phyloP scores from a whole-genome alignment of 2,329 filamentous ascomycete species.

The Metarhizium brunneum region DNA sequence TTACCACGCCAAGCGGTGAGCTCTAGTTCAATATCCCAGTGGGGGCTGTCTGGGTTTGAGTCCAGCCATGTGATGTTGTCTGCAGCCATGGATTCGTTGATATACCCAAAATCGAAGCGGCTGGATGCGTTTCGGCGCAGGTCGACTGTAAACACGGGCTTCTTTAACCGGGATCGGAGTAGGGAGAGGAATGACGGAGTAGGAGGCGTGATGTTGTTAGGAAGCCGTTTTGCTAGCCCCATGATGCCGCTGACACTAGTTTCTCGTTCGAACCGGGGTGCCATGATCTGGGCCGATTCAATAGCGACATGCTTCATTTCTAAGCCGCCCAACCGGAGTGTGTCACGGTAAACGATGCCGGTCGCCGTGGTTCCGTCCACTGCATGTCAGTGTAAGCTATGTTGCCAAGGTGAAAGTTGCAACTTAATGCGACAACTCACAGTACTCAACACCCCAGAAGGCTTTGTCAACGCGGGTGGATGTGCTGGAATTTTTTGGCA shows the following conservation, averaged over 20 bases:
- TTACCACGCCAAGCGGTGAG: constrained; percentile 32
- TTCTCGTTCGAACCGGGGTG: constrained; percentile 32
- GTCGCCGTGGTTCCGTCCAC: constrained; percentile 34
- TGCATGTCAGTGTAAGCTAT: constrained; percentile 10
- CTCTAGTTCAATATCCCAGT: constrained; percentile 40
- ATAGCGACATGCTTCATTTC: constrained; percentile 35
- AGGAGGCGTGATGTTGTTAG: constrained; percentile 32
- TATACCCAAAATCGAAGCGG: constrained; percentile 41
- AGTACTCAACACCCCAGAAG: constrained; percentile 40
- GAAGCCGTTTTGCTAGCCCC: constrained; percentile 38
- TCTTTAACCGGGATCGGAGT: constrained; percentile 29
- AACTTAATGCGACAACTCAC: constrained; percentile 21
- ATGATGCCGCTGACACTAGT: constrained; percentile 39
- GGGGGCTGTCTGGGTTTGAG: constrained; percentile 19
- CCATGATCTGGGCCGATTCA: constrained; percentile 36
- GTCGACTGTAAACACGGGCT: constrained; percentile 40
- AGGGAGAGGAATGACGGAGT: constrained; percentile 36
- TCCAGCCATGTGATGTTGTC: constrained; percentile 34
- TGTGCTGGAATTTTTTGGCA: constrained; percentile 35
- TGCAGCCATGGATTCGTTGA: constrained; percentile 30
- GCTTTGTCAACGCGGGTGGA: constrained; percentile 30
- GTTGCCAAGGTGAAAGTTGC: not conserved
- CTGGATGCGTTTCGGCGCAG: constrained; percentile 37
- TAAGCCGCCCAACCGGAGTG: constrained; percentile 35
- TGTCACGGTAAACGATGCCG: constrained; percentile 43